Evolutionary conservation across 2,329 filamentous ascomycete genomes (phyloP), one percentile per base, ranked within the genome.

Genomic region (Pezicula radicicola): DNA sequence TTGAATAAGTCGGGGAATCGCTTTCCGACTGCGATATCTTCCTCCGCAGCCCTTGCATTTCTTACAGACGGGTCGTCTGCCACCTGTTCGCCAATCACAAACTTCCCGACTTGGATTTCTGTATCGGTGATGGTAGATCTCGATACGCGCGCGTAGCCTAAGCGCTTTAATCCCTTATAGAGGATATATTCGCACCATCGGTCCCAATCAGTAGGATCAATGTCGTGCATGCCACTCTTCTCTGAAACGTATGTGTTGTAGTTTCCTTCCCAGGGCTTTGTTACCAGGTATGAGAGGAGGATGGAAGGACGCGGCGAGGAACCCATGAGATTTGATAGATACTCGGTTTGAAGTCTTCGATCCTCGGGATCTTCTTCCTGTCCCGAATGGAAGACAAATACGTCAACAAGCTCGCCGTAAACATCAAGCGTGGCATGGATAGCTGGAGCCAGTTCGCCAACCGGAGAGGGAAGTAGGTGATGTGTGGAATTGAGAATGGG

Each of bases 141-240:
- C 63, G 88, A 93, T 48, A 99, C 87, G 49, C 94, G 79, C 4
- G 94, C 94, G 68, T 99, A 99, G 1, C 91, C 93, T 0, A 88
- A 87, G 55, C 93, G 81, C 71, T 85, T 87, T 56, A 99, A 73
- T 12, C 85, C 85, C 77, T 97, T 97, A 78, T 91, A 99, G 25
- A 99, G 75, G 59, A 99, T 97, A 71, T 99, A 99, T 75, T 99
- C 93, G 75, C 94, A 99, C 94, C 94, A 99, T 50, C 94, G 79
- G 70, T 99, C 94, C 91, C 91, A 96, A 68, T 99, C 94, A 3
- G 78, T 85, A 0, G 86, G 82, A 65, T 99, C 94, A 46, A 99
- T 94, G 65, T 99, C 94, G 64, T 89, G 85, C 94, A 99, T 99
- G 9, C 91, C 90, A 53, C 89, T 96, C 52, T 76, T 75, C 49